phyloP scores from a whole-genome alignment of 768 basidiomycete genomes.

The Trametes punicea region DNA sequence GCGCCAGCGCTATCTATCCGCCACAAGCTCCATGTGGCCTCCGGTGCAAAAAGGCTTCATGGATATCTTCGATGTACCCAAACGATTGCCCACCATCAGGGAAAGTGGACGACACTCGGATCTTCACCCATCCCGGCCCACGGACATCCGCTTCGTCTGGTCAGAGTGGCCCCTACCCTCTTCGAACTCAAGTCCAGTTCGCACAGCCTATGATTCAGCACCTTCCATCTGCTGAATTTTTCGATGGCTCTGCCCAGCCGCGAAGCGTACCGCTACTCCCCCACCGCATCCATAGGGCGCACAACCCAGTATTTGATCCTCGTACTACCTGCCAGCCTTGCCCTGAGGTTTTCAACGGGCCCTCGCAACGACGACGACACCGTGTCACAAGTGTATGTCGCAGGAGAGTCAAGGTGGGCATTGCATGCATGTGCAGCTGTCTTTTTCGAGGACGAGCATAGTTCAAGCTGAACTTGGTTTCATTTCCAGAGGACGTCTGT shows the following conservation, averaged over 20 bases:
- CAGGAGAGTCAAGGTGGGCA: too few relatives aligned
- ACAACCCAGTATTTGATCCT: constrained; percentile 11
- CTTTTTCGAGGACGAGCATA: too few relatives aligned
- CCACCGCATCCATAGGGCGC: neutral
- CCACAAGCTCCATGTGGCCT: neutral
- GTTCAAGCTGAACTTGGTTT: too few relatives aligned
- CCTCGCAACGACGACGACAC: too few relatives aligned
- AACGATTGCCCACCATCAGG: constrained; percentile 36
- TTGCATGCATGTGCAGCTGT: too few relatives aligned
- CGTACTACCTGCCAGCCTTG: too few relatives aligned
- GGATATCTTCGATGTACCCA: constrained; percentile 52
- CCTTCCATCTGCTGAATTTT: constrained; percentile 44
- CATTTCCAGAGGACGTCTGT: too few relatives aligned
- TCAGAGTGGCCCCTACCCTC: neutral
- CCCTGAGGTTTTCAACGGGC: too few relatives aligned
- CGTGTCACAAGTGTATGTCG: too few relatives aligned
- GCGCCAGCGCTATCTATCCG: too few relatives aligned
- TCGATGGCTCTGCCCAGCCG: constrained; percentile 48
- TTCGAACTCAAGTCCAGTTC: constrained; percentile 5
- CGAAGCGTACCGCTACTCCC: constrained; percentile 14
- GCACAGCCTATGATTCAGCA: constrained; percentile 20
- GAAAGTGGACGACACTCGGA: constrained; percentile 24
- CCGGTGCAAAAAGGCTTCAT: constrained; percentile 25
- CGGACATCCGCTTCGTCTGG: neutral
- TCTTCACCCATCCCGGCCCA: neutral